Evolutionary conservation across 1,284 basidiomycete species (phyloP), one percentile per base, ranked within the genome.

Genomic region (Leccinum fuscescens): DNA sequence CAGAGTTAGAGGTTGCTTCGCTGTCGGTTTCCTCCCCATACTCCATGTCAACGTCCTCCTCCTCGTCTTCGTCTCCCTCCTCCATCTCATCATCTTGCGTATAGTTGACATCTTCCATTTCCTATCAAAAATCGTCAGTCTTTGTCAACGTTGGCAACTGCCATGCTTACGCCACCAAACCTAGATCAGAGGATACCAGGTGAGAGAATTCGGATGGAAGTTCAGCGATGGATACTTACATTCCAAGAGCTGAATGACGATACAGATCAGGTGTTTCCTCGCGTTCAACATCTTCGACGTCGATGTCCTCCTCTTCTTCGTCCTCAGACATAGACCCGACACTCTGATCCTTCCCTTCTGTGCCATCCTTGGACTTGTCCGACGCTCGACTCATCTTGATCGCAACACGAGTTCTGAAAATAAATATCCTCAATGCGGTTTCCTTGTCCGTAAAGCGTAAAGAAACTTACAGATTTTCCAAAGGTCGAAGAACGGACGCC

Each of bases 171-270:
- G 46, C 91, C 93, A 67, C 86, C 89, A 71, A 90, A 93, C 78
- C 86, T 88, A 66, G 7, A 60, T 46, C 39, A 48, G 55, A 54
- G 37, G 29, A 49, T 15, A 54, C 44, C 15, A 7, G 39, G 24
- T 63, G 29, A 60, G 29, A 46, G 51, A 52, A 50, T 46, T 27
- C 51, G 22, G 1, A 54, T 6, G 11, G 29, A 54, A 35, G 22
- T 57, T 35, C 7, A 57, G 51, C 31, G 24, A 55, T 15, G 54
- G 31, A 50, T 20, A 82, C 89, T 71, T 77, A 92, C 94, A 99
- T 96, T 67, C 96, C 97, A 44, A 99, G 83, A 5, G 94, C 92
- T 1, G 96, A 99, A 75, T 96, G 97, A 61, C 96, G 89, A 77
- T 99, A 99, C 22, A 99, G 79, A 76, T 99, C 94, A 6, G 94